These are phyloP conservation scores for Didymosphaeria variabile DNA, from an alignment of 2,329 filamentous ascomycete species.

Conservation along the genomic window DNA sequence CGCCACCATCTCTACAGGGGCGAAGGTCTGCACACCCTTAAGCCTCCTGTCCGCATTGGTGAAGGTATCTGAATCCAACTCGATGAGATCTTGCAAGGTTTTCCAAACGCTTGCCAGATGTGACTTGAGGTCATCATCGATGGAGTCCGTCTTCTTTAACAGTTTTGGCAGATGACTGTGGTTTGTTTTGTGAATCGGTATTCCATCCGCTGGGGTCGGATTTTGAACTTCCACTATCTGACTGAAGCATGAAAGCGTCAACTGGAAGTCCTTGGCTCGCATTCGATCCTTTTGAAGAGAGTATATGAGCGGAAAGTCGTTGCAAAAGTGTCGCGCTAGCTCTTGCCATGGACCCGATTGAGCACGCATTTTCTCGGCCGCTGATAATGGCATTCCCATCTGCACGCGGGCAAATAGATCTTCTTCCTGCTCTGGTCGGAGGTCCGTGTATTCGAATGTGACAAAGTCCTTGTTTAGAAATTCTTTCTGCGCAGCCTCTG, in stretches of 20 bases:
- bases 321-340: conserved; percentile 54
- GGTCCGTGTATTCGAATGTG: conserved; percentile 54
- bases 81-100: conserved; percentile 38
- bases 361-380: conserved; percentile 59
- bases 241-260: conserved; percentile 46
- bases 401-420: conserved; percentile 60
- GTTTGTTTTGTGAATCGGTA: conserved; percentile 36
- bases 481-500: conserved; percentile 44
- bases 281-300: conserved; percentile 37
- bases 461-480: conserved; percentile 55
- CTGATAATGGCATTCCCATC: conserved; percentile 55
- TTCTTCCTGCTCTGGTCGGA: conserved; percentile 55
- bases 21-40: conserved; percentile 42
- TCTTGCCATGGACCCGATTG: conserved; percentile 57
- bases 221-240: conserved; percentile 49
- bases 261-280: conserved; percentile 45
- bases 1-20: conserved; percentile 49
- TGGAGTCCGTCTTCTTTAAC: conserved; percentile 34
- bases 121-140: conserved; percentile 41
- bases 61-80: conserved; percentile 39
- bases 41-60: conserved; percentile 38
- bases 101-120: conserved; percentile 47
- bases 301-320: conserved; percentile 53
- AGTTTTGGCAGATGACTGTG: conserved; percentile 33
- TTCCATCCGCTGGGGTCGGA: conserved; percentile 32